phyloP scores from a whole-genome alignment of 2,329 filamentous ascomycete species.

The Penicillium sp. region DNA sequence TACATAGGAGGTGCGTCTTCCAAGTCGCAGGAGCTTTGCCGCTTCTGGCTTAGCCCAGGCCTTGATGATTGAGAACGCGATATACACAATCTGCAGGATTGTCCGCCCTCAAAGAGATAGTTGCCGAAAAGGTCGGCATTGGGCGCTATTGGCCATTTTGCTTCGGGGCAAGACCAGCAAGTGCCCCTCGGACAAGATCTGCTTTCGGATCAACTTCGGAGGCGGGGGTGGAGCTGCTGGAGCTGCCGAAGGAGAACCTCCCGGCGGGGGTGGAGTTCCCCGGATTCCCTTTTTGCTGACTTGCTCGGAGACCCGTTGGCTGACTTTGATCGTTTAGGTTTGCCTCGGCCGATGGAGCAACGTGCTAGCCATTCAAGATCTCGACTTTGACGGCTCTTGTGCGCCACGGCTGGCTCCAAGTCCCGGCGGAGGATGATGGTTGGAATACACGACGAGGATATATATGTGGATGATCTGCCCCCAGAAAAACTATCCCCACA shows the following conservation, averaged over 20 bases:
- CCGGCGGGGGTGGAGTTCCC: neutral
- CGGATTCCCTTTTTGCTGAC: no score
- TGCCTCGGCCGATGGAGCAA: neutral
- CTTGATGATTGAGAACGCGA: neutral
- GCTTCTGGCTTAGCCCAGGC: neutral
- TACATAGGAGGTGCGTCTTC: neutral
- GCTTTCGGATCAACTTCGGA: neutral
- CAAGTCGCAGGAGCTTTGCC: neutral
- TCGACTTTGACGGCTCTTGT: neutral
- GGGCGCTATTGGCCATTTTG: neutral
- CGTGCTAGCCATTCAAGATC: neutral
- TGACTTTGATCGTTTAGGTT: neutral
- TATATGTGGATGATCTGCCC: neutral
- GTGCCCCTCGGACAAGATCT: neutral
- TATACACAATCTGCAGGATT: neutral
- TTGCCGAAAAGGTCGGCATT: neutral
- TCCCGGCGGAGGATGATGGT: conserved; percentile 1
- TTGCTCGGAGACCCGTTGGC: neutral
- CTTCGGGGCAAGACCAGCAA: neutral
- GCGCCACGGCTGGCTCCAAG: neutral
- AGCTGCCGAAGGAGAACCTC: neutral
- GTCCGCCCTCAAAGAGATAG: neutral
- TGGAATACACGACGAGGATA: neutral
- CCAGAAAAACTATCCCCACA: neutral
- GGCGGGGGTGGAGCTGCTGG: neutral